Percentiles rank a stretch among this genome's conserved stretches.
Conservation (phyloP, 306 rosid species). For the Datisca glomerata region DNA sequence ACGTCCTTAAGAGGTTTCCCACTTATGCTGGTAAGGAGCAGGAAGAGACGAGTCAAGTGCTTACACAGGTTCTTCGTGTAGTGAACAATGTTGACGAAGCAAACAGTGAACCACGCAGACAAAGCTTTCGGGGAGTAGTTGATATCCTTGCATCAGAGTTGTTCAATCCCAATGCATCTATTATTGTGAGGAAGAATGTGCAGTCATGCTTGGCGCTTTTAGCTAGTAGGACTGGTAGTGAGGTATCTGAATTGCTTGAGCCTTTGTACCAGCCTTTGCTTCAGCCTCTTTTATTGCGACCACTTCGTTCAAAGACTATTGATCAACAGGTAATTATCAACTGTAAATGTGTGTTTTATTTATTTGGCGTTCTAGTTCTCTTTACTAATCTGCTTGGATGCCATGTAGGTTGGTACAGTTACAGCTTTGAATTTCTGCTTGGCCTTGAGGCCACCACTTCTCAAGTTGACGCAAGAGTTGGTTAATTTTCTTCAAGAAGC, state of each 20-base stretch:
- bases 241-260: constrained; percentile 96
- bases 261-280: constrained; percentile 71
- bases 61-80: constrained; percentile 96
- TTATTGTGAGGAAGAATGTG: constrained; percentile 89
- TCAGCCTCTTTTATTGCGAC: constrained; percentile 84
- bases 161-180: constrained; percentile 87
- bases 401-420: constrained; percentile 83
- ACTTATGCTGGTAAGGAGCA: constrained; percentile 93
- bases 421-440: constrained; percentile 91
- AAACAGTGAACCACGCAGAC: constrained; percentile 84
- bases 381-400: constrained; percentile 21
- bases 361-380: neutral
- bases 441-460: constrained; percentile 97
- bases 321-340: constrained; percentile 73
- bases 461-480: constrained; percentile 88
- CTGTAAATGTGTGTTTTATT: neutral
- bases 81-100: constrained; percentile 98
- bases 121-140: constrained; percentile 89
- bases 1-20: constrained; percentile 94
- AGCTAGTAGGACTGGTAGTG: constrained; percentile 98
- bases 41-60: constrained; percentile 98
- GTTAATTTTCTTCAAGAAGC: constrained; percentile 97
- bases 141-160: constrained; percentile 89
- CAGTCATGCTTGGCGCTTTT: constrained; percentile 91
- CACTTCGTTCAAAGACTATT: constrained; percentile 73